Percentiles rank a stretch among this genome's conserved stretches.
Conservation (phyloP, 2,329 filamentous ascomycete species). For the Eutypa lata region DNA sequence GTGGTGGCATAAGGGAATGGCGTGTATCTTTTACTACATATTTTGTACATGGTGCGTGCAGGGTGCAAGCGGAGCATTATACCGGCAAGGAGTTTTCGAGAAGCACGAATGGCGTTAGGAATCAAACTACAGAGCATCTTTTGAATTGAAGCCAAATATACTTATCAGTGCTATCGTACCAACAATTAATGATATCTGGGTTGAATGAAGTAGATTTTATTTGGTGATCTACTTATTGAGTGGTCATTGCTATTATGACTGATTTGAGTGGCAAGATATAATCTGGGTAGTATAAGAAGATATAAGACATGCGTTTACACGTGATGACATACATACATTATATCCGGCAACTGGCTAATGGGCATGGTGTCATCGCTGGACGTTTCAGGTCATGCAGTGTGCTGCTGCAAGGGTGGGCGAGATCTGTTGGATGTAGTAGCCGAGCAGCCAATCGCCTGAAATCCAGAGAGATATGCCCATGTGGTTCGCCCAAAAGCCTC, state of each 20-base stretch:
- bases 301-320: too few relatives aligned
- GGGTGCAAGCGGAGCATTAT: neutral
- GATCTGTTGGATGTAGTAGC: neutral
- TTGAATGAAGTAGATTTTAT: too few relatives aligned
- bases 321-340: too few relatives aligned
- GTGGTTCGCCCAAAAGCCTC: too few relatives aligned
- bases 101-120: neutral
- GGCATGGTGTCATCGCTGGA: neutral
- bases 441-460: neutral
- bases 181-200: too few relatives aligned
- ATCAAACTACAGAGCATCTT: neutral
- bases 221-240: too few relatives aligned
- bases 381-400: constrained; percentile 23
- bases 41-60: neutral
- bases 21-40: neutral
- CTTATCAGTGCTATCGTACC: too few relatives aligned
- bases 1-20: neutral
- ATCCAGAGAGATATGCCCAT: neutral
- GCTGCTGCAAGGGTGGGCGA: neutral
- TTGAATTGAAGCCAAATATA: too few relatives aligned
- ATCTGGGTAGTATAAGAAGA: too few relatives aligned
- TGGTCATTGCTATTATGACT: too few relatives aligned
- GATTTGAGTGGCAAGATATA: too few relatives aligned
- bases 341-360: too few relatives aligned
- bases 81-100: neutral